These are phyloP conservation scores for Ephemerocybe angulata DNA, from an alignment of 768 basidiomycete genomes.

Conservation along the genomic window DNA sequence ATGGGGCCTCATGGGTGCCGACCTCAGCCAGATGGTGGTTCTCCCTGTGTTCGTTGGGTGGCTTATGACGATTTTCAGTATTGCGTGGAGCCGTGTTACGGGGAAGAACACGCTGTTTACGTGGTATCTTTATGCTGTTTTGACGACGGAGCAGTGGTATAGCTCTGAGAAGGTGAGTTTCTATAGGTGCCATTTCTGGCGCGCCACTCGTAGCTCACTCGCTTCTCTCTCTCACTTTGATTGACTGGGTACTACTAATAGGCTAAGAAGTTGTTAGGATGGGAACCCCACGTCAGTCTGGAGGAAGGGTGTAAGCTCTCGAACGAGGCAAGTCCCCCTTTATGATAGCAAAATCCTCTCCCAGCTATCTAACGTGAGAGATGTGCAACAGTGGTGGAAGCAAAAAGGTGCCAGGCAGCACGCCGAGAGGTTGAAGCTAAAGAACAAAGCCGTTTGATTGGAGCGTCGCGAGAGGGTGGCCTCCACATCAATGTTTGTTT, in stretches of 20 bases:
- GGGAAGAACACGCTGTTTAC: not conserved
- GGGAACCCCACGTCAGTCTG: not conserved
- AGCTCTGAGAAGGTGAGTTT: not conserved
- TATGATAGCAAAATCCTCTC: no score
- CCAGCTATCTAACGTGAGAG: no score
- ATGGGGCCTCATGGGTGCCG: constrained; percentile 1
- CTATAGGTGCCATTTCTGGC: no score
- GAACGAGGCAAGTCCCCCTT: not conserved
- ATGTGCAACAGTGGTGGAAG: no score
- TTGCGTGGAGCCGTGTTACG: no score
- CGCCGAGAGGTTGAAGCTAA: no score
- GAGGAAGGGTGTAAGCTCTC: not conserved
- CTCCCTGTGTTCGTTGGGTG: not conserved
- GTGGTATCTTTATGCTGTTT: not conserved
- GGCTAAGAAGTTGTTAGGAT: not conserved
- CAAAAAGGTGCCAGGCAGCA: no score
- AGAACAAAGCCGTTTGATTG: no score
- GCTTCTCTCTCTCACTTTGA: not conserved
- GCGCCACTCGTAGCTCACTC: no score
- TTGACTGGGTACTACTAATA: no score
- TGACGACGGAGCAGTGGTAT: not conserved
- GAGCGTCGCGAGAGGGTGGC: no score
- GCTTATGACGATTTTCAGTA: not conserved
- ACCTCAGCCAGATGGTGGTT: not conserved
- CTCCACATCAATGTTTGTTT: no score